Evolutionary conservation across 2,329 filamentous ascomycete genomes (phyloP), one percentile per base, ranked within the genome.

Genomic region (Raffaelea deltoideospora): DNA sequence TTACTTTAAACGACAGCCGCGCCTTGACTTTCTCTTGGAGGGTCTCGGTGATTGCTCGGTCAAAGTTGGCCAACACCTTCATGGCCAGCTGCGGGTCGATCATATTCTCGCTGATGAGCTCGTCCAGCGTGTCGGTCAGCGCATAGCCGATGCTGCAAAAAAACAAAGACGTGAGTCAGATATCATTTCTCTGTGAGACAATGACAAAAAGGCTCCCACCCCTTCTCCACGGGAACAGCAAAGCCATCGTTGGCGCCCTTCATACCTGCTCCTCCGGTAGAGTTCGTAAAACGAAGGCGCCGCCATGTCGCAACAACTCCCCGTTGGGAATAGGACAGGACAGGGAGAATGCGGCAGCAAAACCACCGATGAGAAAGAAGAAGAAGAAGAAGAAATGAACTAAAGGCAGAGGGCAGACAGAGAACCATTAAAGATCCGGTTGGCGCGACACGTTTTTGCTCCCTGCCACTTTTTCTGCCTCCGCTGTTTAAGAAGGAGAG

Each of bases 1-100:
- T 54, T 63, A 94, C 87, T 82, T 98, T 98, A 68, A 98, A 98
- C 4, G 79, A 83, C 56, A 96, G 62, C 34, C 88, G 76, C 19
- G 84, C 76, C 62, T 92, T 93, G 49, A 98, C 90, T 54, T 84
- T 90, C 38, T 94, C 87, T 42, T 85, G 81, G 27, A 98, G 66
- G 17, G 88, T 82, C 52, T 95, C 86, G 14, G 90, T 83, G 38
- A 98, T 86, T 31, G 83, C 79, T 50, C 86, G 80, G 60, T 98
- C 90, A 58, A 96, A 98, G 62, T 93, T 92, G 48, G 78, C 76
- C 43, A 98, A 73, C 45, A 98, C 92, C 70, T 93, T 94, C 85
- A 98, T 96, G 35, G 90, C 90, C 31, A 98, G 75, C 64, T 98
- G 90, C 21, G 90, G 90, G 61, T 96, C 88, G 62, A 98, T 96